These are phyloP conservation scores for Pilaira anomala DNA, from an alignment of 192 early-diverging fungal genomes.

Conservation along the genomic window DNA sequence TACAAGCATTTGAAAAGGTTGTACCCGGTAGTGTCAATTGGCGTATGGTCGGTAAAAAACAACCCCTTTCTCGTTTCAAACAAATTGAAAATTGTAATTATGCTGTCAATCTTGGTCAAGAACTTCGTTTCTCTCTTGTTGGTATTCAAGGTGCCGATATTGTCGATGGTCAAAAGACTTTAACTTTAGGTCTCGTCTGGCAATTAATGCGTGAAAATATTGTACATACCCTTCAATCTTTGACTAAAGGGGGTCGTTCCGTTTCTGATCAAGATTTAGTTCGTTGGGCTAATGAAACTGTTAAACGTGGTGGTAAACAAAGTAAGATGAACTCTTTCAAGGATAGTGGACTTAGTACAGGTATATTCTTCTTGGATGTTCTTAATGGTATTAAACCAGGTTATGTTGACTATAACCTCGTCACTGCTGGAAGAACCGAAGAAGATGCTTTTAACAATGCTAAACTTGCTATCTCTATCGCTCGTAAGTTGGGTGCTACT, in stretches of 20 bases:
- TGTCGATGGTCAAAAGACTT: slow-evolving; percentile 82
- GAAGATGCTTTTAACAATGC: slow-evolving; percentile 91
- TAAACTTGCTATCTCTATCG: slow-evolving; percentile 97
- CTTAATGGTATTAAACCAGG: slow-evolving; percentile 92
- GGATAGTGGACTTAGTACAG: slow-evolving; percentile 72
- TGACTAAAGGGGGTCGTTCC: slow-evolving; percentile 77
- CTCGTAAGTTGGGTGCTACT: slow-evolving; percentile 97
- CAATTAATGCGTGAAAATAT: slow-evolving; percentile 99
- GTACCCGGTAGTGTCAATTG: slow-evolving; percentile 88
- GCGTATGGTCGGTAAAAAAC: slow-evolving; percentile 82
- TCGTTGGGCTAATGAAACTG: slow-evolving; percentile 89
- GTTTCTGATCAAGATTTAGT: slow-evolving; percentile 94
- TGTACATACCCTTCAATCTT: slow-evolving; percentile 83
- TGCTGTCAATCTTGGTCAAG: slow-evolving; percentile 85
- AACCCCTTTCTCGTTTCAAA: slow-evolving; percentile 87
- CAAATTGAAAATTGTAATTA: slow-evolving; percentile 98
- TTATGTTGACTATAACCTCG: slow-evolving; percentile 85
- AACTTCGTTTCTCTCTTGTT: slow-evolving; percentile 86
- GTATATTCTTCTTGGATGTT: slow-evolving; percentile 87
- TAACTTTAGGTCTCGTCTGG: slow-evolving; percentile 94
- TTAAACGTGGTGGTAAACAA: slow-evolving; percentile 60
- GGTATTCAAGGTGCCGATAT: slow-evolving; percentile 96
- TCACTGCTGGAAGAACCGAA: slow-evolving; percentile 66
- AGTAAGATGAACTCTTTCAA: slow-evolving; percentile 82
- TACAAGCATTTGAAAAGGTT: slow-evolving; percentile 96